A percentile compares a stretch with the other conserved stretches of the same genome.
phyloP scores from a whole-genome alignment of 2,329 filamentous ascomycete genomes.

The Teratosphaeria zuluensis region DNA sequence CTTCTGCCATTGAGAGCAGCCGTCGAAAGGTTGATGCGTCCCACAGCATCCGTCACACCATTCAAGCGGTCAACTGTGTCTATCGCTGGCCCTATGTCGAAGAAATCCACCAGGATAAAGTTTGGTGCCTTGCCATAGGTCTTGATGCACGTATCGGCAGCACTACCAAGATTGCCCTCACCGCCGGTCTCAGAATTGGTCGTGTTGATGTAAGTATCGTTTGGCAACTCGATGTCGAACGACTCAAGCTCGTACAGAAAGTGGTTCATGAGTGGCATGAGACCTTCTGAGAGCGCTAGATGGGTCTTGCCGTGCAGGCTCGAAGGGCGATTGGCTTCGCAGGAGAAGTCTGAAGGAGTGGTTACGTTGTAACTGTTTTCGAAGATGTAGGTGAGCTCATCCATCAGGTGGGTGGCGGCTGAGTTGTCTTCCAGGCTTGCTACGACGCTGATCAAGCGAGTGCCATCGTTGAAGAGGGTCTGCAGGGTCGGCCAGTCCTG shows the following conservation, averaged over 20 bases:
- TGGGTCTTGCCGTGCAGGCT: conserved; percentile 37
- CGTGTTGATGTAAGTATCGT: conserved; percentile 44
- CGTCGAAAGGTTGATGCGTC: conserved; percentile 26
- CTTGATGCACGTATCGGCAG: conserved; percentile 43
- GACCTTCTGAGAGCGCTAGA: conserved; percentile 46
- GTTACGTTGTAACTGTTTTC: conserved; percentile 62
- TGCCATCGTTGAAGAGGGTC: conserved; percentile 54
- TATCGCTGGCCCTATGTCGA: conserved; percentile 61
- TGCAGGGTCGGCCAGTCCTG: conserved; percentile 62
- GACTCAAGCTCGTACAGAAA: conserved; percentile 56
- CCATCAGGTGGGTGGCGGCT: conserved; percentile 48
- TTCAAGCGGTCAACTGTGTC: conserved; percentile 61
- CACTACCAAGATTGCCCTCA: conserved; percentile 43
- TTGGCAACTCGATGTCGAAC: conserved; percentile 50
- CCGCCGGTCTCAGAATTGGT: conserved; percentile 56
- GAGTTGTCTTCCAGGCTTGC: conserved; percentile 38
- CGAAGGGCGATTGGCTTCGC: conserved; percentile 57
- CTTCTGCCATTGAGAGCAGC: neutral
- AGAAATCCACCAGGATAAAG: conserved; percentile 73
- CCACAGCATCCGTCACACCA: conserved; percentile 37
- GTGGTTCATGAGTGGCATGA: conserved; percentile 66
- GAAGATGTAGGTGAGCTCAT: conserved; percentile 59
- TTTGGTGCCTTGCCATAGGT: conserved; percentile 57
- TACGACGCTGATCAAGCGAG: conserved; percentile 60
- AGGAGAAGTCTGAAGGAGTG: conserved; percentile 57